These are phyloP conservation scores for Catharanthus roseus DNA, from an alignment of 257 asterid genomes.

Conservation along the genomic window DNA sequence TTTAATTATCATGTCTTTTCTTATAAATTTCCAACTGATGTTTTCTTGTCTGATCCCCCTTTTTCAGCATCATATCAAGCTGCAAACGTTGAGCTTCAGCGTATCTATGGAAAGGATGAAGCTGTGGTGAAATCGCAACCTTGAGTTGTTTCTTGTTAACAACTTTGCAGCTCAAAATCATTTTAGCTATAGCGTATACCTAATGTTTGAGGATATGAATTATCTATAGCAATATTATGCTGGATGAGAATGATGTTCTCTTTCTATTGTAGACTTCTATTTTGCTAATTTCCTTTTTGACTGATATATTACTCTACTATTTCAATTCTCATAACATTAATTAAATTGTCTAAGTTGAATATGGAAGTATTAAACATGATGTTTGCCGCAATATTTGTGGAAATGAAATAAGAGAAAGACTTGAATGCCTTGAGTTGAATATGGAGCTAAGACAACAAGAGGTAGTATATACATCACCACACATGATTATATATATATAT, in stretches of 20 bases:
- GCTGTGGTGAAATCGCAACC: slow-evolving; percentile 31
- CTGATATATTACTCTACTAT: no score
- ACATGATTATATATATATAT: no score
- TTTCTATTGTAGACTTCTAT: not conserved
- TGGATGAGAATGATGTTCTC: not conserved
- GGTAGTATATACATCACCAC: no score
- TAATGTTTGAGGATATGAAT: not conserved
- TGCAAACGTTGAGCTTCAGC: slow-evolving; percentile 55
- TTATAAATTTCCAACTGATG: not conserved
- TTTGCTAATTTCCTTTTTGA: not conserved
- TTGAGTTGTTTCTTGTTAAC: not conserved
- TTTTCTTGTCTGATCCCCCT: slow-evolving; percentile 6
- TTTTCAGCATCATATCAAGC: slow-evolving; percentile 57
- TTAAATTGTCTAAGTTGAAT: no score
- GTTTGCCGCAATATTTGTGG: no score
- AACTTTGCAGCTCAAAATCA: no score
- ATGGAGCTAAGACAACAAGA: no score
- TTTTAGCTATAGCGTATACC: not conserved
- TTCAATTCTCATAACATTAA: no score
- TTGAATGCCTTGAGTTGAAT: no score
- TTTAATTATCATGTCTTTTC: not conserved
- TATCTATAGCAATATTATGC: not conserved
- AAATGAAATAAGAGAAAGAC: no score
- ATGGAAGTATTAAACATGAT: no score
- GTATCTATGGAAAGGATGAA: slow-evolving; percentile 49